Evolutionary conservation across 2,329 filamentous ascomycete species (phyloP).

Genomic region (Ascochyta lentis): DNA sequence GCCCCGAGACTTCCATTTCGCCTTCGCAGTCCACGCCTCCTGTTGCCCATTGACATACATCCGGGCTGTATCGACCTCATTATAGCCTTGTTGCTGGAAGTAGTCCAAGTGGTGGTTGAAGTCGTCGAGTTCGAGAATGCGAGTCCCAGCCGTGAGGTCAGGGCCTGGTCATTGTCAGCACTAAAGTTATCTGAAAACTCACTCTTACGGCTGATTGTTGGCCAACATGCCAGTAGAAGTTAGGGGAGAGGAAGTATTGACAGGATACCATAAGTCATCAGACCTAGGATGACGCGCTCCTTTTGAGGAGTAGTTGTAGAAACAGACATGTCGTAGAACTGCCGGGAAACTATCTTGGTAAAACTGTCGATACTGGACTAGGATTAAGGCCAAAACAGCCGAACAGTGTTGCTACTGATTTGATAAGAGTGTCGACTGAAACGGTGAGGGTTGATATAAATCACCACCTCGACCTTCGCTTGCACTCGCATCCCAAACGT

Average conservation of each 20-base stretch:
- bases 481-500: no score
- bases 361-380: no score
- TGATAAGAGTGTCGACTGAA: no score
- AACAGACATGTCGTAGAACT: no score
- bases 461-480: no score
- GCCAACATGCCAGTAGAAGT: no score
- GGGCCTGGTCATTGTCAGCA: neutral
- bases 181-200: no score
- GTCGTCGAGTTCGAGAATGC: constrained; percentile 70
- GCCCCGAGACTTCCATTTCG: constrained; percentile 77
- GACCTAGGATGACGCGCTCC: neutral
- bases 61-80: constrained; percentile 81
- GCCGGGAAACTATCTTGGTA: no score
- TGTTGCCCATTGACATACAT: constrained; percentile 73
- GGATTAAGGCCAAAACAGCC: no score
- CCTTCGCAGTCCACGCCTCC: constrained; percentile 75
- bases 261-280: constrained; percentile 1
- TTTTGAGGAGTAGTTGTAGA: neutral
- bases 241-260: neutral
- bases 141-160: constrained; percentile 59
- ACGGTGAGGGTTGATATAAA: no score
- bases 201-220: no score
- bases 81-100: constrained; percentile 76
- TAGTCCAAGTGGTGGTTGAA: constrained; percentile 74
- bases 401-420: no score